Conservation (phyloP, 768 basidiomycete species). For the Naganishia randhawae region DNA sequence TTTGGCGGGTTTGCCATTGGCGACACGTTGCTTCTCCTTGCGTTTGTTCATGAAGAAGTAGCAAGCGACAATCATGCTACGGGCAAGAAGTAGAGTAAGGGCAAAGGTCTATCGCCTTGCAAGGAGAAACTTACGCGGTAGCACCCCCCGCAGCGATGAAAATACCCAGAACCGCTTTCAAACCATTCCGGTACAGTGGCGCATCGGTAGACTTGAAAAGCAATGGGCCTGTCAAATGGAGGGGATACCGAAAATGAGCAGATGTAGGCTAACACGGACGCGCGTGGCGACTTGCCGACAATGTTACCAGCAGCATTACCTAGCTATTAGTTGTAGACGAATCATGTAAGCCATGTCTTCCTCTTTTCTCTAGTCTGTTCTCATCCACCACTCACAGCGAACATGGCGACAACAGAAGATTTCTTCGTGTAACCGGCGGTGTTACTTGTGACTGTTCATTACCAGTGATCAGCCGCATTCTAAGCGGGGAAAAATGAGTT, state of each 20-base stretch:
- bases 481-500: neutral
- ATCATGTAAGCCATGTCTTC: neutral
- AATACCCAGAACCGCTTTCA: slow-evolving; percentile 38
- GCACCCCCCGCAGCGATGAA: slow-evolving; percentile 34
- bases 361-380: neutral
- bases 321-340: neutral
- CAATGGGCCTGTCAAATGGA: slow-evolving; percentile 33
- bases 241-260: neutral
- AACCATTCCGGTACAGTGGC: slow-evolving; percentile 35
- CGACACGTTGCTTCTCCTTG: slow-evolving; percentile 42
- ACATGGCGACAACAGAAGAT: slow-evolving; percentile 52
- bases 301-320: slow-evolving; percentile 43
- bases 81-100: neutral
- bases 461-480: neutral
- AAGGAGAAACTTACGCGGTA: slow-evolving; percentile 33
- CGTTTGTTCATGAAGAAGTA: slow-evolving; percentile 39
- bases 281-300: slow-evolving; percentile 22
- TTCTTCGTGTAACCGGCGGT: slow-evolving; percentile 46
- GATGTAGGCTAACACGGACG: neutral
- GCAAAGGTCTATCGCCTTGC: neutral
- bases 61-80: neutral
- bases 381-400: slow-evolving; percentile 46
- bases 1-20: slow-evolving; percentile 45
- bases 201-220: slow-evolving; percentile 44
- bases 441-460: slow-evolving; percentile 23